phyloP scores from a whole-genome alignment of 352 stramenopile species.

The Blastocystis sp. region DNA sequence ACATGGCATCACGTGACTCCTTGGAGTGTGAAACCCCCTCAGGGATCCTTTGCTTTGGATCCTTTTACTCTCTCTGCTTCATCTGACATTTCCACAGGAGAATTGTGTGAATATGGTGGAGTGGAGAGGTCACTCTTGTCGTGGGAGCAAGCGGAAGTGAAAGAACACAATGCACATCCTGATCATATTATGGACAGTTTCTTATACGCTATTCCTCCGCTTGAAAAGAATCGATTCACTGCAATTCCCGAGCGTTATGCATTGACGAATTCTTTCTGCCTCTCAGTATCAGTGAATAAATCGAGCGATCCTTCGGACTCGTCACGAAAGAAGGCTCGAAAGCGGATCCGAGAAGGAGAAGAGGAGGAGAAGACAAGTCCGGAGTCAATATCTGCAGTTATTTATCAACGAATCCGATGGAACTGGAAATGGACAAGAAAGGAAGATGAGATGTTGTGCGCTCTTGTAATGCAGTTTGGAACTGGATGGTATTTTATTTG shows the following conservation, averaged over 20 bases:
- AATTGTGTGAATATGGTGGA: not conserved
- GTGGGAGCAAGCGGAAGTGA: not conserved
- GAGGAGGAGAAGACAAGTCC: not conserved
- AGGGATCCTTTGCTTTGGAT: not conserved
- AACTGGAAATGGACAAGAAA: constrained; percentile 15
- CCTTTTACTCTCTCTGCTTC: not conserved
- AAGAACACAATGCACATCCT: not conserved
- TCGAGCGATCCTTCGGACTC: not conserved
- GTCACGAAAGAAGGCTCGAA: not conserved
- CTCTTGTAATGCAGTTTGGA: constrained; percentile 32
- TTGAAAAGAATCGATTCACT: constrained; percentile 20
- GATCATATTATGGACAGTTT: not conserved
- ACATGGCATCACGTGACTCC: not conserved
- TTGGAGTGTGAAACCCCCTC: not conserved
- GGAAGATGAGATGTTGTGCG: constrained; percentile 27
- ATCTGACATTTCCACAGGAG: not conserved
- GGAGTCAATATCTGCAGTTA: not conserved
- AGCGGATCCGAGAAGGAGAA: constrained; percentile 9
- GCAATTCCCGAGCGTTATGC: not conserved
- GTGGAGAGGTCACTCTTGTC: not conserved
- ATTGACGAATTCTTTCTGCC: not conserved
- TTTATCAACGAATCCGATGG: not conserved
- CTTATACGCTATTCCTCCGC: not conserved
- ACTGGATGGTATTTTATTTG: not conserved
- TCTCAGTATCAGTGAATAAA: not conserved